Base-by-base conservation (phyloP, 2,329 filamentous ascomycete genomes). In the Diaporthe sp. region DNA sequence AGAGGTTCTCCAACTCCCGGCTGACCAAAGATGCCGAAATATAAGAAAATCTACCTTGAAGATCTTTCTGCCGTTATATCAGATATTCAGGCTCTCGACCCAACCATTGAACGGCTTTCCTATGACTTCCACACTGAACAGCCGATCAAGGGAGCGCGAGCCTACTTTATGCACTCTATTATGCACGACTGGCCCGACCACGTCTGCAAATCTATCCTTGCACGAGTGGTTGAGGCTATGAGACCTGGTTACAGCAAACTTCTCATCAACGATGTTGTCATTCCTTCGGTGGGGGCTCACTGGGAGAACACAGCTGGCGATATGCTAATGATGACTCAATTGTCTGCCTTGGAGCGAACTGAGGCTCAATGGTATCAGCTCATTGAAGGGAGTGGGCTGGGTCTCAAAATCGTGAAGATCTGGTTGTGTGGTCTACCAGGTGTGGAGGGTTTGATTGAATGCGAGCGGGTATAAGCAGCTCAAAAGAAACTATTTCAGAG, bases 161-260 rank as follows among this genome's bases (percentile, higher is more conserved):
- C 77, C 2, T 82, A 82, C 65, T 81, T 77, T 73, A 72, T 82
- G 67, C 79, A 79, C 60, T 77, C 77, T 25, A 76, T 82, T 19
- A 77, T 82, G 37, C 82, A 83, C 74, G 79, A 83, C 75, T 84
- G 82, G 81, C 75, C 80, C 2, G 79, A 83, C 58, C 78, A 78
- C 19, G 72, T 77, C 31, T 81, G 79, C 28, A 49, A 75, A 25
- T 65, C 76, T 37, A 84, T 84, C n/a, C 75, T 83, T 2, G 42
- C 15, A 0, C 75, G 78, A n/a, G 76, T 82, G 25, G 76, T 77
- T 39, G 68, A 73, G 13, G 78, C 76, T 8, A 83, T 85, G 83
- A 82, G 77, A 70, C 82, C 81, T 0, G 82, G 82, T 0, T 84
- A 84, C 74, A 82, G 80, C 76, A 81, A 78, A 76, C 65, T 85